Evolutionary conservation across 345 rosid genomes (phyloP), one percentile per base, ranked within the genome.

Genomic region (Salix viminalis): DNA sequence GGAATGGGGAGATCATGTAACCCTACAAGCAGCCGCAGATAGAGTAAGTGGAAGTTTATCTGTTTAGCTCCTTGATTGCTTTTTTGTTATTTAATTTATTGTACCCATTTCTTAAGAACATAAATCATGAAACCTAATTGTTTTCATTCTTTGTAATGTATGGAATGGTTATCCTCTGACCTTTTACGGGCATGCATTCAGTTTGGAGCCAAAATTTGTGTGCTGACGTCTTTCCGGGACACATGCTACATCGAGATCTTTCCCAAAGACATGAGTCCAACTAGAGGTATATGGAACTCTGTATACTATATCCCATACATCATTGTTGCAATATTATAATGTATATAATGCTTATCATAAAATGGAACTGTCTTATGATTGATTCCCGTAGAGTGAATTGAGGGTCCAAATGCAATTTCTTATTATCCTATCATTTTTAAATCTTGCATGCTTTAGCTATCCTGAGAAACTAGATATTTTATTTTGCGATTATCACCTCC

Each of bases 1-100:
- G 72, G 98, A 94, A 86, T 94, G 98, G 98, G 98, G 98, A 64
- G 98, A 94, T 82, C 98, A 94, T 81, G 82, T 94, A 32, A 94
- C 97, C 75, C 86, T 92, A 65, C 98, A 94, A 87, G 97, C 97
- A 77, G 98, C 98, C 50, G 98, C 98, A 76, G 98, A 94, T 87
- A 82, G 89, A 61, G 98, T 94, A 84, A 90, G 92, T 87, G 13
- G 58, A 70, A n/a, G 70, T 77, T 75, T 74, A 60, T 77, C 39
- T 58, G 64, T 30, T 39, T 21, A 1, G 13, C n/a, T 34, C 18
- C 56, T 16, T 30, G 23, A 23, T 58, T 58, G 28, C 12, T 1
- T n/a, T 58, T 58, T 10, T 58, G 28, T n/a, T 23, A 58, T 23
- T 58, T 67, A n/a, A 34, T 9, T 66, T 19, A 8, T 18, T 71